Evolutionary conservation across 2,329 filamentous ascomycete genomes (phyloP), one percentile per base, ranked within the genome.

Genomic region (Bertia moriformis): DNA sequence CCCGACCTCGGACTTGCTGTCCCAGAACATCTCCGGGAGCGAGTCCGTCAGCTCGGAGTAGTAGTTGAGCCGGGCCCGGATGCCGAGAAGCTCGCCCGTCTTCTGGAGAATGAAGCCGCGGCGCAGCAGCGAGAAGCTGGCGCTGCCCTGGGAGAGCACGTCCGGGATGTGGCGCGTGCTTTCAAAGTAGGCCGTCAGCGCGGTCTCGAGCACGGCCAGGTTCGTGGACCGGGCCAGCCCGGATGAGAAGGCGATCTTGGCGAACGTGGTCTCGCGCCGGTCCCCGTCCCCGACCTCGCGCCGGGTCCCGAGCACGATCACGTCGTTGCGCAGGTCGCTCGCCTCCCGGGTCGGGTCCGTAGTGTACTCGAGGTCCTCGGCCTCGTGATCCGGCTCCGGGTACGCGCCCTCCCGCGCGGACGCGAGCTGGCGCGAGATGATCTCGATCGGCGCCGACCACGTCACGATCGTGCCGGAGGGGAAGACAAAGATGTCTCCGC

Each of bases 41-140:
- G 84, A 86, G 60, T 98, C 91, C 0, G 91, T 96, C 22, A 98
- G 73, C 58, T 96, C 91, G 1, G 86, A 93, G 63, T 96, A 96
- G 49, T 96, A 81, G 54, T 98, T 98, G 38, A 98, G 69, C 51
- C 94, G 87, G 1, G 89, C 89, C 37, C 91, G 80, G 39, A 96
- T 76, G 51, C 79, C 82, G 14, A 96, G 72, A 4, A 98, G 69
- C 58, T 96, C 86, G 43, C 91, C 91, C 0, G 91, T 96, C 60
- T 95, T 94, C 47, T 84, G 80, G 18, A 96, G 67, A 52, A 96
- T 89, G 57, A 93, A 89, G 40, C 71, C 69, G 39, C 87, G 70
- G 46, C 78, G 82, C 4, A 77, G 71, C n/a, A n/a, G n/a, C n/a
- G n/a, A n/a, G n/a, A n/a, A n/a, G 3, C 76, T 56, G 32, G 66